Percentiles rank a stretch among this genome's conserved stretches.
Conservation (phyloP, 768 basidiomycete genomes). For the Suillus americanus region DNA sequence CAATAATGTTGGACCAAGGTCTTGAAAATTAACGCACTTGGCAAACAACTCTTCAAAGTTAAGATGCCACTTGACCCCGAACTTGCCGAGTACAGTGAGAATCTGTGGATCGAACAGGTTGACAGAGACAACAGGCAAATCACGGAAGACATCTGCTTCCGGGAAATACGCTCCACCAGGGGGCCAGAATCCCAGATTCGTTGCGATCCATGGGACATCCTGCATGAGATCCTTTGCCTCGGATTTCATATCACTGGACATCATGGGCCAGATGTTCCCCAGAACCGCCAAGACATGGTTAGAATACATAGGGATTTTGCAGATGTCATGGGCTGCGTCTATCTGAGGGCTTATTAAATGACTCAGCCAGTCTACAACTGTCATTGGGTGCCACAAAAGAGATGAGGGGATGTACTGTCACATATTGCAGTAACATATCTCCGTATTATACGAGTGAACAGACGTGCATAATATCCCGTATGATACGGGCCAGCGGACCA, state of each 20-base stretch:
- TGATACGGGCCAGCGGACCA: too few species aligned
- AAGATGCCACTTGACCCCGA: constrained; percentile 81
- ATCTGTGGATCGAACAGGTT: constrained; percentile 47
- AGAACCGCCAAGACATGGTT: constrained; percentile 68
- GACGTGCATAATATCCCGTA: too few species aligned
- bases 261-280: constrained; percentile 51
- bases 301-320: constrained; percentile 62
- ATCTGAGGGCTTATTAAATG: constrained; percentile 52
- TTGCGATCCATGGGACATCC: constrained; percentile 65
- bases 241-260: constrained; percentile 48
- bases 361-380: constrained; percentile 67
- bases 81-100: constrained; percentile 56
- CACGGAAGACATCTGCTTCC: constrained; percentile 86
- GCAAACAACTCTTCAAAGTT: constrained; percentile 85
- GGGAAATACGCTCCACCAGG: constrained; percentile 79
- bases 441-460: too few species aligned
- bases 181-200: constrained; percentile 64
- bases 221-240: constrained; percentile 50
- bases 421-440: too few species aligned
- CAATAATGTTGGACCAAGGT: constrained; percentile 3
- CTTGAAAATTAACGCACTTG: constrained; percentile 41
- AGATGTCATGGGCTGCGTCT: constrained; percentile 56
- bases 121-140: constrained; percentile 72
- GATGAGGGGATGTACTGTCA: constrained; percentile 47
- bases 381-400: constrained; percentile 80